Base-by-base conservation (phyloP, 1,284 basidiomycete species). In the Coniferiporia sulphurascens region DNA sequence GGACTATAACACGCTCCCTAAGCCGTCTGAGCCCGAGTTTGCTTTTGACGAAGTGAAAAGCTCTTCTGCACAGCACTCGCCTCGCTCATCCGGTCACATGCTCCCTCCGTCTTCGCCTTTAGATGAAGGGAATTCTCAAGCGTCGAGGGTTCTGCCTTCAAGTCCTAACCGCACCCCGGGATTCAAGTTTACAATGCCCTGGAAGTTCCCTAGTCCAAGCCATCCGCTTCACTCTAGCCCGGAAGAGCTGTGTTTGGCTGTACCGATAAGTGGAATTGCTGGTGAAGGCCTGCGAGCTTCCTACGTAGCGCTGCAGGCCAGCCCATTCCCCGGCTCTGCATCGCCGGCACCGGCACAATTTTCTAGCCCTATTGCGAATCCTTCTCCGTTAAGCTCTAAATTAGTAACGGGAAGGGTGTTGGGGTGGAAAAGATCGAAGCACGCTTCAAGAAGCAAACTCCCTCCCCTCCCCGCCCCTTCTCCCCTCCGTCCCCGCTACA, bases 151-250 rank as follows among this genome's bases (percentile, higher is more conserved):
- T 35, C 15, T 49, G 48, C 22, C 52, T 13, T 22, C 35, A n/a
- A 52, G 48, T 21, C 48, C 53, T 15, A 52, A 15, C 21, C 38
- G 48, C 35, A 51, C 59, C 2, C 59, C 59, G 43, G 19, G 22
- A 51, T 45, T 6, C 44, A 46, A 34, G 46, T 53, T 49, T 17
- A 53, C 17, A 34, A 52, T 52, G 44, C 61, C 61, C 3, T 62
- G 61, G 61, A 59, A 59, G 34, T 62, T 59, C 34, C 54, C 61
- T 12, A 59, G 58, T 27, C 61, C 61, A 17, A 62, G 58, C 22
- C 61, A 62, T 35, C 61, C 61, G 1, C 49, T 62, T 9, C 52
- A 62, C 38, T 35, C 48, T n/a, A 45, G 57, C 27, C 58, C 61
- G 19, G 61, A 62, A 6, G 61, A 62, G 27, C 19, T 62, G 6